Percentiles rank a stretch among this genome's conserved stretches.
phyloP scores from a whole-genome alignment of 2,329 filamentous ascomycete genomes.

The Fusarium luffae region DNA sequence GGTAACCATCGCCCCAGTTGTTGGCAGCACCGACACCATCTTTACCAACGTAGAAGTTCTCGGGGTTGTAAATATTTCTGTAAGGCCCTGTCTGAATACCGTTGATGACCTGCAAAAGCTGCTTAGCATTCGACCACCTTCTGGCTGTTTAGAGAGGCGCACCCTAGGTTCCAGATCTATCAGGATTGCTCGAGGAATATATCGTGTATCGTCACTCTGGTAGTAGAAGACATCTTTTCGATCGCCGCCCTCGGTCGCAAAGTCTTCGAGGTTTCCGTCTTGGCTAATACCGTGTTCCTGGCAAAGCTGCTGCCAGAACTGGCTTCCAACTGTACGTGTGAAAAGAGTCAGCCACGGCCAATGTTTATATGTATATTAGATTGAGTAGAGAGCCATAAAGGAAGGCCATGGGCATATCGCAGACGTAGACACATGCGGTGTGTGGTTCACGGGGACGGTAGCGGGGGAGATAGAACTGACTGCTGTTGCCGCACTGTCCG shows the following conservation, averaged over 20 bases:
- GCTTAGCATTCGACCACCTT: slow-evolving; percentile 16
- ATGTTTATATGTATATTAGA: background rate
- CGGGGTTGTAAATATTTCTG: slow-evolving; percentile 98
- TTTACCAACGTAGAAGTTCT: slow-evolving; percentile 98
- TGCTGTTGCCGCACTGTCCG: slow-evolving; percentile 99
- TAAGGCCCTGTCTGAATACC: slow-evolving; percentile 93
- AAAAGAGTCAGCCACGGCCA: slow-evolving; percentile 50
- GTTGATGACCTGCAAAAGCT: slow-evolving; percentile 76
- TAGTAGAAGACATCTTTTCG: slow-evolving; percentile 99
- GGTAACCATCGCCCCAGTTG: slow-evolving; percentile 98
- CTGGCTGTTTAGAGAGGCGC: slow-evolving; percentile 33
- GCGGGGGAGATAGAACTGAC: slow-evolving; percentile 66
- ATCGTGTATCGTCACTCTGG: slow-evolving; percentile 98
- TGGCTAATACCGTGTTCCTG: slow-evolving; percentile 98
- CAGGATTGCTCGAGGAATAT: slow-evolving; percentile 95
- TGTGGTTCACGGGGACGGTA: background rate
- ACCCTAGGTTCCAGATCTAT: slow-evolving; percentile 94
- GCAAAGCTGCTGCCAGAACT: slow-evolving; percentile 99
- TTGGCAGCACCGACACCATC: slow-evolving; percentile 94
- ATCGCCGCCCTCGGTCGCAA: slow-evolving; percentile 96
- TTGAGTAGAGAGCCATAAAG: background rate
- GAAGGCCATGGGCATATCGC: background rate
- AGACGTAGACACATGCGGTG: slow-evolving; percentile 12
- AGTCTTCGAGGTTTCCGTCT: slow-evolving; percentile 96
- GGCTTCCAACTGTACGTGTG: slow-evolving; percentile 78